Evolutionary conservation across 345 rosid species (phyloP).

Genomic region (Draba incana): DNA sequence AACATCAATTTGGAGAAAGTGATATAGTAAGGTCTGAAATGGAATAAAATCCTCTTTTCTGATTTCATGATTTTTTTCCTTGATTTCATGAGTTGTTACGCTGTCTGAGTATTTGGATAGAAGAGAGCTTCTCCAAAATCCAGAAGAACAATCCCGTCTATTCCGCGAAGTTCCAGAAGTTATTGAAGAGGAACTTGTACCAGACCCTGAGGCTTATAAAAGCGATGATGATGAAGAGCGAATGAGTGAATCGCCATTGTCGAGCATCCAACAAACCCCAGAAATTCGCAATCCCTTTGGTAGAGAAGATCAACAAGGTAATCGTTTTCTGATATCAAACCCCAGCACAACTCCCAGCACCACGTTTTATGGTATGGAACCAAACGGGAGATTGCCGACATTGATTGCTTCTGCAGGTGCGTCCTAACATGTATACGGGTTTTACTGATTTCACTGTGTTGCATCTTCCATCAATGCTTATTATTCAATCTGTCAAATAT

Average conservation of each 20-base stretch:
- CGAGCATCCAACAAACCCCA: conserved; percentile 39
- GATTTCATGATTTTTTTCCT: conserved; percentile 44
- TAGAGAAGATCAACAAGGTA: conserved; percentile 37
- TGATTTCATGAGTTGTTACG: conserved; percentile 59
- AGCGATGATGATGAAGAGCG: conserved; percentile 26
- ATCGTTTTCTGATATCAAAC: conserved; percentile 40
- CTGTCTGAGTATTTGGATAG: conserved; percentile 74
- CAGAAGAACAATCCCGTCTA: conserved; percentile 67
- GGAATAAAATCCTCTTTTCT: background rate
- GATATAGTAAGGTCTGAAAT: conserved; percentile 14
- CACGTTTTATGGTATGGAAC: conserved; percentile 27
- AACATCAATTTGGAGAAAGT: background rate
- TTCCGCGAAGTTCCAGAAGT: conserved; percentile 65
- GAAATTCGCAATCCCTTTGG: conserved; percentile 31
- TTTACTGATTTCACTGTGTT: conserved; percentile 19
- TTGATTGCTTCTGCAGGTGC: conserved; percentile 46
- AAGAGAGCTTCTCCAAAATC: conserved; percentile 65
- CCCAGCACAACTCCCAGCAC: conserved; percentile 27
- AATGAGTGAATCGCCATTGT: conserved; percentile 34
- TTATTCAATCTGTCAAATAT: conserved; percentile 4
- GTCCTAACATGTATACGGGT: conserved; percentile 16
- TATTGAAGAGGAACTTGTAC: conserved; percentile 61
- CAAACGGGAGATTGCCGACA: conserved; percentile 37
- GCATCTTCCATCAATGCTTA: conserved; percentile 5
- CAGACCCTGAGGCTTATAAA: conserved; percentile 32